Evolutionary conservation across 106 monocot genomes (phyloP).

Genomic region (Apostasia ramifera): DNA sequence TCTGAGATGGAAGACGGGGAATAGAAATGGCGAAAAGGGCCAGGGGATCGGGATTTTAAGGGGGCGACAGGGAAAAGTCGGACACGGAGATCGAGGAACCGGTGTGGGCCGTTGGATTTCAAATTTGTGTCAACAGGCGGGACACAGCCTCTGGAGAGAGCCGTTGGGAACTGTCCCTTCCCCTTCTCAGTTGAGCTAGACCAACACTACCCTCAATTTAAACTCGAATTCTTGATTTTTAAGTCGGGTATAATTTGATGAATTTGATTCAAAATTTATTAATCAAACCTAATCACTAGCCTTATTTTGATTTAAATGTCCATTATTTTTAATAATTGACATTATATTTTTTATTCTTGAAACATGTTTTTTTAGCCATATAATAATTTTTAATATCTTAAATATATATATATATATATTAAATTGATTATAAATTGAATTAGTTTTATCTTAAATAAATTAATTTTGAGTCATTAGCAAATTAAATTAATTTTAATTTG

Average conservation of each 20-base stretch:
- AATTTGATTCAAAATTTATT: too few species aligned
- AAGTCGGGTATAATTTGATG: too few species aligned
- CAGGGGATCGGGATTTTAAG: not conserved
- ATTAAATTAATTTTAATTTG: too few species aligned
- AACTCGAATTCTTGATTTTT: too few species aligned
- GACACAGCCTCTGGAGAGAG: not conserved
- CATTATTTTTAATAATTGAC: not conserved
- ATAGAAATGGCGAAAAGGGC: not conserved
- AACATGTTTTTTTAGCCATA: too few species aligned
- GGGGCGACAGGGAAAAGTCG: not conserved
- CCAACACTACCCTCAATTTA: too few species aligned
- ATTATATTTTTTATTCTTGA: not conserved
- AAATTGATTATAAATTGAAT: too few species aligned
- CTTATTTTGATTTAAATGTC: not conserved
- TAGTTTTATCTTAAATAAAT: too few species aligned
- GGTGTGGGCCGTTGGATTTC: not conserved
- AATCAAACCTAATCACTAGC: not conserved
- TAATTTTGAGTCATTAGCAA: too few species aligned
- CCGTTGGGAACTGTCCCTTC: not conserved
- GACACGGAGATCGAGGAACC: not conserved
- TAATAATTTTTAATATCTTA: too few species aligned
- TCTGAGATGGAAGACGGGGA: not conserved
- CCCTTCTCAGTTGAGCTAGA: too few species aligned
- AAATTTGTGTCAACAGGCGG: conserved; percentile 10
- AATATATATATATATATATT: too few species aligned